Conservation (phyloP, 306 rosid species). For the Begonia fuchsioides region DNA sequence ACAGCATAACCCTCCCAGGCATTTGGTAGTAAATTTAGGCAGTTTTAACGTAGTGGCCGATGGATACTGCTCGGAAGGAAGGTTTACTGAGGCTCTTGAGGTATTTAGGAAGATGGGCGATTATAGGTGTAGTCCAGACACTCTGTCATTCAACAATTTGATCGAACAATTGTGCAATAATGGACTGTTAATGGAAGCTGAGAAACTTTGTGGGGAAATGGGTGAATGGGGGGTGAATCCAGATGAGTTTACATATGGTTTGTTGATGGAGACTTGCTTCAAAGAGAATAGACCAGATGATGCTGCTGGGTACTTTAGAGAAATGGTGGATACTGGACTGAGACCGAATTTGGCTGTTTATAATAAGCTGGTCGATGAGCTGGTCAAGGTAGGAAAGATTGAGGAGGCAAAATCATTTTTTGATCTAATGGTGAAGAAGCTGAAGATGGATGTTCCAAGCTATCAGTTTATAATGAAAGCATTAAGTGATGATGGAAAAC, state of each 20-base stretch:
- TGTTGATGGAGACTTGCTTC: conserved; percentile 90
- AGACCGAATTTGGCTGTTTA: conserved; percentile 85
- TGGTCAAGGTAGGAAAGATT: conserved; percentile 63
- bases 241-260: conserved; percentile 63
- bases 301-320: conserved; percentile 67
- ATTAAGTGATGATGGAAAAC: conserved; percentile 46
- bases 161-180: conserved; percentile 67
- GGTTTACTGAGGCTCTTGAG: conserved; percentile 58
- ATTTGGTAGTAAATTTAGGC: conserved; percentile 60
- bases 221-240: conserved; percentile 63
- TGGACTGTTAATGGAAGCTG: conserved; percentile 55
- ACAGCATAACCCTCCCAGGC: conserved; percentile 51
- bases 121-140: conserved; percentile 59
- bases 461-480: conserved; percentile 80
- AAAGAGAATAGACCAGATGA: conserved; percentile 64
- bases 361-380: conserved; percentile 62
- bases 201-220: conserved; percentile 70
- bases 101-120: conserved; percentile 78
- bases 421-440: conserved; percentile 78
- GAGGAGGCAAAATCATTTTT: conserved; percentile 72
- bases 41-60: conserved; percentile 84
- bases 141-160: conserved; percentile 75
- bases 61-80: conserved; percentile 56
- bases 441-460: conserved; percentile 80
- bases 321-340: conserved; percentile 67